These are phyloP conservation scores for Saccharomycopsis crataegensis DNA, from an alignment of 1,139 yeast species.

Conservation along the genomic window DNA sequence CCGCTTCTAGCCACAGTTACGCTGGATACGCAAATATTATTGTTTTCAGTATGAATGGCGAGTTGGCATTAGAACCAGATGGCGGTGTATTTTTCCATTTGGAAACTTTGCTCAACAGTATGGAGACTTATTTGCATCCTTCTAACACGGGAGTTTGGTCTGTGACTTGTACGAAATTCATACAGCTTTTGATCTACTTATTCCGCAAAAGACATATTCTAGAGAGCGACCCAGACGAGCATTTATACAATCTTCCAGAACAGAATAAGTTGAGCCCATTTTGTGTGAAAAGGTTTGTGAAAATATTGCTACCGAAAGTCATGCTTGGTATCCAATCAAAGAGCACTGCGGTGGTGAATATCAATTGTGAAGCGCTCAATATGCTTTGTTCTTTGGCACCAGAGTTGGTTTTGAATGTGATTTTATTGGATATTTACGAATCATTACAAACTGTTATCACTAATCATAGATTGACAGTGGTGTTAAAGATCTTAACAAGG, in stretches of 20 bases:
- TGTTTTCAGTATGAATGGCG: conserved; percentile 57
- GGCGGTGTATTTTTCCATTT: conserved; percentile 50
- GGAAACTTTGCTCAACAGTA: conserved; percentile 51
- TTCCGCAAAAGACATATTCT: conserved; percentile 50
- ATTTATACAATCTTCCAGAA: conserved; percentile 37
- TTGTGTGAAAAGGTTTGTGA: conserved; percentile 43
- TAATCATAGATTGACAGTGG: conserved; percentile 73
- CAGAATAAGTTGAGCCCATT: conserved; percentile 38
- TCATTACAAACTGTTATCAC: conserved; percentile 73
- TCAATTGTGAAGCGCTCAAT: conserved; percentile 55
- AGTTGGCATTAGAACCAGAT: conserved; percentile 29
- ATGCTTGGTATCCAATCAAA: conserved; percentile 78
- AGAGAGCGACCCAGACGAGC: conserved; percentile 33
- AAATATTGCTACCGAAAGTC: conserved; percentile 50
- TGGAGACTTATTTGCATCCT: conserved; percentile 87
- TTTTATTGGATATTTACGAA: conserved; percentile 73
- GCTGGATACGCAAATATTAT: conserved; percentile 59
- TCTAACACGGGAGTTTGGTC: conserved; percentile 82
- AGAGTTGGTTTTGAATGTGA: conserved; percentile 49
- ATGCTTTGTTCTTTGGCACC: conserved; percentile 62
- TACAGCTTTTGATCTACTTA: conserved; percentile 55
- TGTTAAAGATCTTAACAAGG: conserved; percentile 60
- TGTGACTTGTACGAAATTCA: conserved; percentile 9
- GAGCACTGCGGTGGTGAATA: conserved; percentile 47
- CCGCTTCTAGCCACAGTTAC: conserved; percentile 38